Evolutionary conservation across 176 grass and related monocot genomes (phyloP).

Genomic region (Avena insularis): DNA sequence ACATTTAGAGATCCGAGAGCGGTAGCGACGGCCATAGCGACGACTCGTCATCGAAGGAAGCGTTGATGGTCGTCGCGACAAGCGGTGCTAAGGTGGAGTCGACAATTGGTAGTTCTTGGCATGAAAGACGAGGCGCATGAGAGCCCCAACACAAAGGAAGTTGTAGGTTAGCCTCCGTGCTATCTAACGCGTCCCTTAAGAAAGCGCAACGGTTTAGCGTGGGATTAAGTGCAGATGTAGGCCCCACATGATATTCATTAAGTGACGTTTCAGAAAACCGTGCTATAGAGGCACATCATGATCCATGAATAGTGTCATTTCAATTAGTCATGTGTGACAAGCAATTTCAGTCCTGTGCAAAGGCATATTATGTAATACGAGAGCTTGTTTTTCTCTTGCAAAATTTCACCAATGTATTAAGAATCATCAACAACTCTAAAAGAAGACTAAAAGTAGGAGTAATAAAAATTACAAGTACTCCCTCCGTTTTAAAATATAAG

Average conservation of each 20-base stretch:
- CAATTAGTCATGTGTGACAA: no score
- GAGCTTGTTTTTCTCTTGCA: no score
- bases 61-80: background rate
- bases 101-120: background rate
- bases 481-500: no score
- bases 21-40: background rate
- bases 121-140: background rate
- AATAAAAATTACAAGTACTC: no score
- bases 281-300: no score
- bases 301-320: no score
- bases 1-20: background rate
- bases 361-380: no score
- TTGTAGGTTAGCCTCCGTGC: background rate
- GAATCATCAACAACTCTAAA: no score
- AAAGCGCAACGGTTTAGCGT: background rate
- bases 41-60: background rate
- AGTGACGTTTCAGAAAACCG: no score
- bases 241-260: background rate
- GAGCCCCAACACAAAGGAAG: background rate
- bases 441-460: no score
- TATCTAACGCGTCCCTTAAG: background rate
- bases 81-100: background rate
- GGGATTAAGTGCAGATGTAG: rapidly evolving
- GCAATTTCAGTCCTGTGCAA: no score
- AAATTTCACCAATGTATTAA: no score